Evolutionary conservation across 176 grass and related monocot genomes (phyloP).

Genomic region (Oryza coarctata): DNA sequence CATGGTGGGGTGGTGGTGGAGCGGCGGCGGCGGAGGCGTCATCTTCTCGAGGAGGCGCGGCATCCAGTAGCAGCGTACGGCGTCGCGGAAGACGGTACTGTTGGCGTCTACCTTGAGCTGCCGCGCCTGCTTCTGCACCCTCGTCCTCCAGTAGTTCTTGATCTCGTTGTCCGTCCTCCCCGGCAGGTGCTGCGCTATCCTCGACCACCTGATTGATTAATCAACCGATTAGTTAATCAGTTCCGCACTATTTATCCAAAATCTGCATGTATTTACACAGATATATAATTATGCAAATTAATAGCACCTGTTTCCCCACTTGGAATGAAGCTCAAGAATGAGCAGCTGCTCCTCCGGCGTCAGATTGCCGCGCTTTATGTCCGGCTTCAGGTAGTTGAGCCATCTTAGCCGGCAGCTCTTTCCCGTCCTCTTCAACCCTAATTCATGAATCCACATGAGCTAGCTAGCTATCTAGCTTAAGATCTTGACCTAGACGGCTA

Average conservation of each 20-base stretch:
- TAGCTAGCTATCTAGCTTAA: too few relatives aligned
- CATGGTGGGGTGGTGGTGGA: not conserved
- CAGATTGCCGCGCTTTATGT: conserved; percentile 83
- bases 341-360: conserved; percentile 87
- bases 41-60: conserved; percentile 82
- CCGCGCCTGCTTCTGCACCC: conserved; percentile 94
- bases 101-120: conserved; percentile 91
- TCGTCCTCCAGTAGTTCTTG: conserved; percentile 92
- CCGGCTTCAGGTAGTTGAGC: conserved; percentile 90
- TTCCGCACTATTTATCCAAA: too few relatives aligned
- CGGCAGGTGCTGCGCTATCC: conserved; percentile 84
- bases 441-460: not conserved
- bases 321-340: conserved; percentile 91
- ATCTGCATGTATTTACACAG: too few relatives aligned
- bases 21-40: not conserved
- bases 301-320: conserved; percentile 82
- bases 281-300: not conserved
- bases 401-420: conserved; percentile 89
- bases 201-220: conserved; percentile 56
- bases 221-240: not conserved
- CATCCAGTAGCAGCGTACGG: conserved; percentile 92
- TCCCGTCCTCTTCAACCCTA: conserved; percentile 89
- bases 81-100: conserved; percentile 81
- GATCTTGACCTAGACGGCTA: too few relatives aligned
- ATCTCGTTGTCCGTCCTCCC: conserved; percentile 94